Base-by-base conservation (phyloP, 495 filamentous ascomycete species). In the Penicillium canescens region DNA sequence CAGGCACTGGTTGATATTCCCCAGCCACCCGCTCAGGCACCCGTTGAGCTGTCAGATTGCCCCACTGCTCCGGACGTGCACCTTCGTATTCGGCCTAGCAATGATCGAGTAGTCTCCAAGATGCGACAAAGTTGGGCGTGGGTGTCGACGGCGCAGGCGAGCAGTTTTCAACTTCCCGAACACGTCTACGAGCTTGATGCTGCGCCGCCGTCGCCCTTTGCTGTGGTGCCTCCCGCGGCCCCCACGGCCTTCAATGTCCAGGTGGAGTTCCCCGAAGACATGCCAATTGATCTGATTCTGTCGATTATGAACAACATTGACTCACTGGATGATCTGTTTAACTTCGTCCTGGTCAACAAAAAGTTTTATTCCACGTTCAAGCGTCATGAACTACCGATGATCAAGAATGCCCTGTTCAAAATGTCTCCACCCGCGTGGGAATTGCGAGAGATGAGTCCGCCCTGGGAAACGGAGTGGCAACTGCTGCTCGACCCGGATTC, bases 401-500 rank as follows among this genome's bases (percentile, higher is more conserved):
- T 87, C 50, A 81, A 80, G 37, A 67, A 67, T n/a, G 70, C 81
- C 1, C 66, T 85, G 2, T 78, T 74, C 50, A 77, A 69, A 50
- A 78, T 78, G 77, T 86, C 81, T 0, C 79, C 83, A n/a, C 73
- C 85, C 1, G 84, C 84, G 2, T 86, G 82, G 82, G 85, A 88
- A 59, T 68, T 84, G 50, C 82, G 83, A 18, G 83, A 88, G 59
- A 82, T 85, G 67, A 82, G 78, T 49, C 78, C 79, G 14, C 82
- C 82, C 0, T 80, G 78, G 63, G 68, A 68, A 35, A 72, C 68
- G n/a, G 67, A 78, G 18, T 71, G 73, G 58, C 72, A 73, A 38
- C 54, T 66, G 18, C 50, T 73, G 11, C 23, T 72, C 13, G 74
- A 82, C 35, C 73, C 73, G 10, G 76, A 75, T 36, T 68, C 72